These are phyloP conservation scores for Acanthamoeba triangularis DNA, from an alignment of 208 protist genomes.

Conservation along the genomic window DNA sequence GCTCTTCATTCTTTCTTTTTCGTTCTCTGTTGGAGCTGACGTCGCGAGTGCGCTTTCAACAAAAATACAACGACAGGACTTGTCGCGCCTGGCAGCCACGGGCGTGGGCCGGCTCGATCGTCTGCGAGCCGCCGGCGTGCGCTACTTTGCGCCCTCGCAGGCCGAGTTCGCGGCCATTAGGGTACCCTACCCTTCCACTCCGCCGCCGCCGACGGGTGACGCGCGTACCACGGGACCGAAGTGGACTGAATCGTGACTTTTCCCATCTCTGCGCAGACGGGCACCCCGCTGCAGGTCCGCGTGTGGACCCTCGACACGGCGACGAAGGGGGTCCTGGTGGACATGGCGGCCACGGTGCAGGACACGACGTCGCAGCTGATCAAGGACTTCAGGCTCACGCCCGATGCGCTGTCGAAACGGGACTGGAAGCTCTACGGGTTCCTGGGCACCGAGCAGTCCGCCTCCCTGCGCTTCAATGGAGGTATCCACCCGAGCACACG, in stretches of 20 bases:
- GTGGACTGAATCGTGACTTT: no score
- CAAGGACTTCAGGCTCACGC: conserved; percentile 45
- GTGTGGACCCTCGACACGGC: conserved; percentile 59
- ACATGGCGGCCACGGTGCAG: conserved; percentile 39
- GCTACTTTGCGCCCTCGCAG: conserved; percentile 54
- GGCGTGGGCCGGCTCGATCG: conserved; percentile 31
- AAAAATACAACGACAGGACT: neutral
- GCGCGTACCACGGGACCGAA: no score
- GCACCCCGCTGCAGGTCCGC: conserved; percentile 26
- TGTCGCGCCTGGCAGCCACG: neutral
- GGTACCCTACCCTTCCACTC: neutral
- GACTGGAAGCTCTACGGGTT: conserved; percentile 50
- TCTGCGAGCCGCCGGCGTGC: neutral
- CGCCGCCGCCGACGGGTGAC: no score
- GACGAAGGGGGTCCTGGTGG: conserved; percentile 52
- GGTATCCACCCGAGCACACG: neutral
- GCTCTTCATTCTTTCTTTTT: neutral
- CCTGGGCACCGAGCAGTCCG: conserved; percentile 13
- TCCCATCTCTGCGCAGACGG: neutral
- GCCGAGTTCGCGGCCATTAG: conserved; percentile 27
- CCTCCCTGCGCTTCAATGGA: conserved; percentile 30
- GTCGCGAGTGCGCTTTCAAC: neutral
- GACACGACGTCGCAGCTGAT: conserved; percentile 25
- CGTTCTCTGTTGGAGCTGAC: neutral
- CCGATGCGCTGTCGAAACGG: neutral